phyloP scores from a whole-genome alignment of 805 yeast genomes.

The Komagataella kurtzmanii region DNA sequence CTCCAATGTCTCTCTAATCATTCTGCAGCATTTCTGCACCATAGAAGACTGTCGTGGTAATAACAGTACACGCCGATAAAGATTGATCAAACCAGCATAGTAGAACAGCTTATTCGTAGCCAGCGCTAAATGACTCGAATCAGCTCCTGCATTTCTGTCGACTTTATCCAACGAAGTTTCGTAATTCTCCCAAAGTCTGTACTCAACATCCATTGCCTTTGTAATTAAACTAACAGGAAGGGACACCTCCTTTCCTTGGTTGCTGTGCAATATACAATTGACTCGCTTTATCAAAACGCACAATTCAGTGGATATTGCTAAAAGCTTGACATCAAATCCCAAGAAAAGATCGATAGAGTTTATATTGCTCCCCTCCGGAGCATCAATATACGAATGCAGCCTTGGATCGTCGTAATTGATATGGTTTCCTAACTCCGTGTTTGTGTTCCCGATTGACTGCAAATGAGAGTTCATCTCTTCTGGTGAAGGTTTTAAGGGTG shows the following conservation, averaged over 20 bases:
- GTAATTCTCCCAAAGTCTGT: constrained; percentile 13
- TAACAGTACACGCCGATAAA: constrained; percentile 40
- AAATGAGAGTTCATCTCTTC: constrained; percentile 8
- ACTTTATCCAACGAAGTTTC: constrained; percentile 1
- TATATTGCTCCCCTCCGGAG: background rate
- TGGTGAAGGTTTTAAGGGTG: constrained; percentile 24
- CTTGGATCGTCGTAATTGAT: constrained; percentile 1
- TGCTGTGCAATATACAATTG: constrained; percentile 7
- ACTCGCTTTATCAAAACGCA: constrained; percentile 22
- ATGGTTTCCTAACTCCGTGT: constrained; percentile 6
- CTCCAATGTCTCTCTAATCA: constrained; percentile 22
- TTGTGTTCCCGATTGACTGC: constrained; percentile 1
- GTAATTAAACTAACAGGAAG: constrained; percentile 13
- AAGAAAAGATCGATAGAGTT: constrained; percentile 42
- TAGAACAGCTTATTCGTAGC: constrained; percentile 40
- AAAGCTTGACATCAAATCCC: constrained; percentile 53
- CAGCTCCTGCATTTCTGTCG: background rate
- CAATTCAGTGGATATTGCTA: constrained; percentile 44
- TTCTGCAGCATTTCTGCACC: constrained; percentile 33
- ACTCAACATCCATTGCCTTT: constrained; percentile 27
- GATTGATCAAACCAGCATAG: constrained; percentile 38
- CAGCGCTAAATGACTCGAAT: constrained; percentile 13
- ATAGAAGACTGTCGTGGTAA: constrained; percentile 29
- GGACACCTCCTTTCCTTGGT: constrained; percentile 4
- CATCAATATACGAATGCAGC: background rate